Percentiles rank a stretch among this genome's conserved stretches.
These are phyloP conservation scores for Zymoseptoria passerinii DNA, from an alignment of 2,329 filamentous ascomycete genomes.

Conservation along the genomic window DNA sequence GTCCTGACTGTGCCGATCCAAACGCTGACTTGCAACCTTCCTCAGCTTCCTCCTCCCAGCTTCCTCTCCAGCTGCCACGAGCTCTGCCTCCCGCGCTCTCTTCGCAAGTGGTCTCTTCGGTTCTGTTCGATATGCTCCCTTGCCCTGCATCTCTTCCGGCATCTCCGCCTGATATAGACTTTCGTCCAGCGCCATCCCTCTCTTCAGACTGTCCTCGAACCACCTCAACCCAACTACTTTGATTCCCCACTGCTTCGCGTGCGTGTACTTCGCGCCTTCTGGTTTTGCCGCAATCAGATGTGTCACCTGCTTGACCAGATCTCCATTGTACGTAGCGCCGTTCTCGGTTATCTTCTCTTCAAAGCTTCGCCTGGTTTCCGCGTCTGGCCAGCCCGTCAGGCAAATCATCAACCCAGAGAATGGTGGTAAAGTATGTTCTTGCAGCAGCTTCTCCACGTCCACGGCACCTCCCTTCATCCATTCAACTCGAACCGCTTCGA, in stretches of 20 bases:
- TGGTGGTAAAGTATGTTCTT: slow-evolving; percentile 54
- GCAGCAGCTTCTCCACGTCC: slow-evolving; percentile 62
- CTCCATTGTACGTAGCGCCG: slow-evolving; percentile 77
- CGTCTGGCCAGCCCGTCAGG: slow-evolving; percentile 61
- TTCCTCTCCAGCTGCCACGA: slow-evolving; percentile 7
- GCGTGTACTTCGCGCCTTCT: slow-evolving; percentile 81
- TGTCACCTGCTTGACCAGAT: slow-evolving; percentile 76
- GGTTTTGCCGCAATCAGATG: slow-evolving; percentile 76
- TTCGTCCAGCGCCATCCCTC: slow-evolving; percentile 89
- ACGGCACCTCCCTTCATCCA: slow-evolving; percentile 77
- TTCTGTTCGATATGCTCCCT: slow-evolving; percentile 53
- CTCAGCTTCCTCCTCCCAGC: slow-evolving; percentile 68
- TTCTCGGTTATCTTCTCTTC: slow-evolving; percentile 58
- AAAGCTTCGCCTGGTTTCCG: slow-evolving; percentile 60
- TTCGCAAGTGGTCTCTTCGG: slow-evolving; percentile 47
- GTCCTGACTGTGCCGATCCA: slow-evolving; percentile 68
- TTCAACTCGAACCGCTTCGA: slow-evolving; percentile 66
- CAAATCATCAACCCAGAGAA: slow-evolving; percentile 58
- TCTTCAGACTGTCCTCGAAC: slow-evolving; percentile 71
- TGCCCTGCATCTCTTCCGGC: slow-evolving; percentile 61
- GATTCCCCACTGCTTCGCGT: slow-evolving; percentile 75
- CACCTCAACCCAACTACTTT: slow-evolving; percentile 74
- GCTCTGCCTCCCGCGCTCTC: slow-evolving; percentile 43
- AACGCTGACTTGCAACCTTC: slow-evolving; percentile 75
- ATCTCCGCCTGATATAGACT: slow-evolving; percentile 69